Conservation (phyloP, 2,329 filamentous ascomycete species). For the Exophiala phaeomuriformis region DNA sequence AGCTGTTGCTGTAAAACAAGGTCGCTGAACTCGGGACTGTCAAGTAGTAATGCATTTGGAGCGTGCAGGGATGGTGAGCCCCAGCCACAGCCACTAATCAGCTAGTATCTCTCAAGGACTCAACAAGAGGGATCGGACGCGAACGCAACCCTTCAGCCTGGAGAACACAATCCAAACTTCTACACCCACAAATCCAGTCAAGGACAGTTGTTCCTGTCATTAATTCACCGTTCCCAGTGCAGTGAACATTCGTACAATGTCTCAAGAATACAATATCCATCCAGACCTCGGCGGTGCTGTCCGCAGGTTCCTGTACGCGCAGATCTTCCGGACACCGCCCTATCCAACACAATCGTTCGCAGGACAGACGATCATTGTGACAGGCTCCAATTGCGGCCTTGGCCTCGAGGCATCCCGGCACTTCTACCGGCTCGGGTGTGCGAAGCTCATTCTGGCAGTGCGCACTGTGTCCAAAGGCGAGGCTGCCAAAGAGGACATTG, state of each 20-base stretch:
- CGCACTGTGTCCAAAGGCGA: conserved; percentile 41
- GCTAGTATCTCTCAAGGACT: too few relatives aligned
- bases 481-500: conserved; percentile 38
- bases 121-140: too few relatives aligned
- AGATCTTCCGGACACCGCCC: conserved; percentile 20
- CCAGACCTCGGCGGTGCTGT: conserved; percentile 1
- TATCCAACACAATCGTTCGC: conserved; percentile 18
- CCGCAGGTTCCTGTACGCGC: conserved; percentile 19
- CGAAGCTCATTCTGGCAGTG: conserved; percentile 41
- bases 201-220: too few relatives aligned
- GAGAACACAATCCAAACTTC: too few relatives aligned
- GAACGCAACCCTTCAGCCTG: too few relatives aligned
- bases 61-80: too few relatives aligned
- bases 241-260: conserved; percentile 6
- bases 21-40: too few relatives aligned
- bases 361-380: conserved; percentile 40
- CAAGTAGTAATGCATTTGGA: too few relatives aligned
- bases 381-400: conserved; percentile 44
- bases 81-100: too few relatives aligned
- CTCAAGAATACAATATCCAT: conserved; percentile 13
- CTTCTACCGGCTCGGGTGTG: conserved; percentile 36
- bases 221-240: background rate
- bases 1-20: too few relatives aligned
- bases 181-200: too few relatives aligned
- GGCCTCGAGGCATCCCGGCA: conserved; percentile 43